phyloP scores from a whole-genome alignment of 768 basidiomycete species.

The Russula dissimulans region DNA sequence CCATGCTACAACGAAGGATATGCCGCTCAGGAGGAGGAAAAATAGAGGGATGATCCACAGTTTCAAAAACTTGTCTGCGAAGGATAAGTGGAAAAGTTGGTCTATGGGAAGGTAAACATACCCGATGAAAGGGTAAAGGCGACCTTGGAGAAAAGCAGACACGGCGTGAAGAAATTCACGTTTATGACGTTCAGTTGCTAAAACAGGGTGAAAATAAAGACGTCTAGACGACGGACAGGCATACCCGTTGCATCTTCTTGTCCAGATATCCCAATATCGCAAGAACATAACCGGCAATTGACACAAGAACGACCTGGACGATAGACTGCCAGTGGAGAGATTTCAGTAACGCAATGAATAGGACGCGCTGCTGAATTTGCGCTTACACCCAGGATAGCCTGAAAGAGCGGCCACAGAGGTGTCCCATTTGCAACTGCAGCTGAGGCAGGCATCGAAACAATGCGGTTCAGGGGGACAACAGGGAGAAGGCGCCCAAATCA shows the following conservation, averaged over 20 bases:
- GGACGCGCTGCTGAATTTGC: not conserved
- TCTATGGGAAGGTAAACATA: slow-evolving; percentile 22
- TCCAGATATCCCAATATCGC: slow-evolving; percentile 78
- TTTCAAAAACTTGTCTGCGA: slow-evolving; percentile 60
- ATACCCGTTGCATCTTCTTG: slow-evolving; percentile 79
- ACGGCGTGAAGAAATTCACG: slow-evolving; percentile 81
- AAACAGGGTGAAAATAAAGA: not conserved
- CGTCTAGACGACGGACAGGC: slow-evolving; percentile 9
- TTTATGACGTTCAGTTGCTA: slow-evolving; percentile 77
- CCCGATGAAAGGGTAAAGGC: slow-evolving; percentile 75
- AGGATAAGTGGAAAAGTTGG: not conserved
- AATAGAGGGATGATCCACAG: slow-evolving; percentile 82
- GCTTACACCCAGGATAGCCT: slow-evolving; percentile 50
- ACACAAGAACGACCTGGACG: slow-evolving; percentile 78
- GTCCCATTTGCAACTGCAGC: not conserved
- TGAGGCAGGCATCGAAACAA: slow-evolving; percentile 1
- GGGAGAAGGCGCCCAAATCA: too few species aligned
- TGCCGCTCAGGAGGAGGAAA: slow-evolving; percentile 67
- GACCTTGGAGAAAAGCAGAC: slow-evolving; percentile 87
- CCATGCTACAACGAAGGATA: slow-evolving; percentile 64
- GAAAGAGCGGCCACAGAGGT: slow-evolving; percentile 38
- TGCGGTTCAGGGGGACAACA: too few species aligned
- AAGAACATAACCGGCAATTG: slow-evolving; percentile 74
- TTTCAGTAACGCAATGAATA: not conserved
- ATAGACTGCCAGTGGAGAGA: slow-evolving; percentile 65